A percentile compares a stretch with the other conserved stretches of the same genome.
phyloP scores from a whole-genome alignment of 768 basidiomycete species.

The Boletellus ananas region DNA sequence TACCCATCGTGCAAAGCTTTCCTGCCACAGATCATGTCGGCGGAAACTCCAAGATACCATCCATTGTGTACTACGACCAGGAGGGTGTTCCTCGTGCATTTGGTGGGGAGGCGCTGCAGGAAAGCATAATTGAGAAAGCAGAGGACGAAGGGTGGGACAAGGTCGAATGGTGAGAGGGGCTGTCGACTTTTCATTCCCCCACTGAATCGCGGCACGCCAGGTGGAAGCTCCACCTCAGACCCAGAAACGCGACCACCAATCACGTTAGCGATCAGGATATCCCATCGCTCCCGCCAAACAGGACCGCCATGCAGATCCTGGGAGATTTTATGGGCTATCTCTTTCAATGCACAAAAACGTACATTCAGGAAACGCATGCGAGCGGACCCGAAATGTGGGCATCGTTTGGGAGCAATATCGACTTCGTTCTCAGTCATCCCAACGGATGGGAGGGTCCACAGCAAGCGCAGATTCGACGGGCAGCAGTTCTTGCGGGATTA shows the following conservation, averaged over 20 bases:
- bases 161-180: conserved; percentile 27
- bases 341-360: conserved; percentile 38
- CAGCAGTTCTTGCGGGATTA: conserved; percentile 40
- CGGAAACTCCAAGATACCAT: conserved; percentile 48
- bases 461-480: conserved; percentile 42
- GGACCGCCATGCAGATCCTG: conserved; percentile 41
- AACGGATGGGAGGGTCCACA: conserved; percentile 48
- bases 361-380: conserved; percentile 44
- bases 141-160: conserved; percentile 35
- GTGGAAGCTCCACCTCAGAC: conserved; percentile 37
- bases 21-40: conserved; percentile 46
- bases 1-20: conserved; percentile 29
- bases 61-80: conserved; percentile 45
- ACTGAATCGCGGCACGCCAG: conserved; percentile 15
- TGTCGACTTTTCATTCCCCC: background rate
- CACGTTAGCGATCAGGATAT: conserved; percentile 33
- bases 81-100: conserved; percentile 38
- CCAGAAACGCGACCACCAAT: conserved; percentile 18
- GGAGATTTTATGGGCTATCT: conserved; percentile 49
- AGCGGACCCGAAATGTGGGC: conserved; percentile 40
- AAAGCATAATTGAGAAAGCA: conserved; percentile 36
- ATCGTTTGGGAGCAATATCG: conserved; percentile 38
- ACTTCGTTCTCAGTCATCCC: conserved; percentile 47
- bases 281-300: conserved; percentile 41
- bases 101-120: conserved; percentile 44